phyloP scores from a whole-genome alignment of 2,329 filamentous ascomycete species.

The Botrytis medusae region DNA sequence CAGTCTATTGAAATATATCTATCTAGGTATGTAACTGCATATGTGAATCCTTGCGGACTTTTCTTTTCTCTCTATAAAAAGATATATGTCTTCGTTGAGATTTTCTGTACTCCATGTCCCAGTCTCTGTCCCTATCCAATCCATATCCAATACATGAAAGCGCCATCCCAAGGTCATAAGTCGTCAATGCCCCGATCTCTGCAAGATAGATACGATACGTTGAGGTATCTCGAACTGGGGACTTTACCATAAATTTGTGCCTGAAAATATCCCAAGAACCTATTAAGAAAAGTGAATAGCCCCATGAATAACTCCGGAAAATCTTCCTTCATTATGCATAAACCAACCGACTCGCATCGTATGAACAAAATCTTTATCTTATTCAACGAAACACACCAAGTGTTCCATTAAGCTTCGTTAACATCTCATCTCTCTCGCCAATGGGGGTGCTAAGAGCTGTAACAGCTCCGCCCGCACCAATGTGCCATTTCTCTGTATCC shows the following conservation, averaged over 20 bases:
- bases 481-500: slow-evolving; percentile 66
- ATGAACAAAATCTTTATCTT: slow-evolving; percentile 11
- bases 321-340: slow-evolving; percentile 7
- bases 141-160: slow-evolving; percentile 7
- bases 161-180: slow-evolving; percentile 9
- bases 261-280: neutral
- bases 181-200: slow-evolving; percentile 14
- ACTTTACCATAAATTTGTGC: neutral
- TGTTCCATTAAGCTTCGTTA: slow-evolving; percentile 56
- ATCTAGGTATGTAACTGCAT: slow-evolving; percentile 2
- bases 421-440: slow-evolving; percentile 90
- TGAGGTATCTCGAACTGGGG: slow-evolving; percentile 6
- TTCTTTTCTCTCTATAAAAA: slow-evolving; percentile 17
- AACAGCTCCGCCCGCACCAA: slow-evolving; percentile 88
- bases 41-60: slow-evolving; percentile 19
- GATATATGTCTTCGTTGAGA: slow-evolving; percentile 23
- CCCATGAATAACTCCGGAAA: neutral
- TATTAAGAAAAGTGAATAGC: neutral
- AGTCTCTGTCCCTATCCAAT: slow-evolving; percentile 4
- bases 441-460: slow-evolving; percentile 78
- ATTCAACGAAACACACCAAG: slow-evolving; percentile 34
- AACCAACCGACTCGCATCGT: slow-evolving; percentile 18
- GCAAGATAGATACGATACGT: slow-evolving; percentile 1
- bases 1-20: slow-evolving; percentile 7
- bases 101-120: slow-evolving; percentile 8